These are phyloP conservation scores for Lasiodiplodia sp. DNA, from an alignment of 2,329 filamentous ascomycete genomes.

Conservation along the genomic window DNA sequence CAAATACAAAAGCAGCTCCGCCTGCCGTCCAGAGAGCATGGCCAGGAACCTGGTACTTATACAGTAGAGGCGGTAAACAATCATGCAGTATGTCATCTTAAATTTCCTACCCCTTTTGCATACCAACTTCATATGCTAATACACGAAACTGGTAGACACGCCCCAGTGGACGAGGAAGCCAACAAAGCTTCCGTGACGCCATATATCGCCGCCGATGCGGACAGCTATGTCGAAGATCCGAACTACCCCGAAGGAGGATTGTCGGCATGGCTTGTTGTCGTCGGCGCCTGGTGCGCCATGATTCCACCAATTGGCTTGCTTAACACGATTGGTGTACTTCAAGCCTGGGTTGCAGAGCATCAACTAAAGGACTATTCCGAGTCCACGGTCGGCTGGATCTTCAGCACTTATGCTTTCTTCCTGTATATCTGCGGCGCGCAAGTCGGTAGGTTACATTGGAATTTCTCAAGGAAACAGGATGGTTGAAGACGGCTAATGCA, in stretches of 20 bases:
- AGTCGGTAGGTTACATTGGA: slow-evolving; percentile 33
- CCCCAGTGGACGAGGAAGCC: no score
- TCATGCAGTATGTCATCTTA: no score
- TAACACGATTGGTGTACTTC: slow-evolving; percentile 49
- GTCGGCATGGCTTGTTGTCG: slow-evolving; percentile 52
- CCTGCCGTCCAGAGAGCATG: no score
- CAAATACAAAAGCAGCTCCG: no score
- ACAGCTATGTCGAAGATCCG: neutral
- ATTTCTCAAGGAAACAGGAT: fast-evolving
- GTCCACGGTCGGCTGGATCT: slow-evolving; percentile 52
- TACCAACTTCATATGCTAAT: no score
- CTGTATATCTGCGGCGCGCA: slow-evolving; percentile 48
- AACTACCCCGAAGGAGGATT: slow-evolving; percentile 51
- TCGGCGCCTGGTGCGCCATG: slow-evolving; percentile 52
- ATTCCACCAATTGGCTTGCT: slow-evolving; percentile 50
- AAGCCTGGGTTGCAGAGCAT: slow-evolving; percentile 47
- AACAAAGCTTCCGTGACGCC: no score
- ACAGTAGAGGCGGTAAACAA: no score
- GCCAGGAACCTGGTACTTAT: no score
- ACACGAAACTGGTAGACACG: no score
- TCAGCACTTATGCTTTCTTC: slow-evolving; percentile 50
- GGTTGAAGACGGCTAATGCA: neutral
- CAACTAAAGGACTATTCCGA: slow-evolving; percentile 45
- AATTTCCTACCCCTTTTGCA: no score
- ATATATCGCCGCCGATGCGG: no score